Evolutionary conservation across 495 filamentous ascomycete genomes (phyloP).

Genomic region (Letharia lupina): DNA sequence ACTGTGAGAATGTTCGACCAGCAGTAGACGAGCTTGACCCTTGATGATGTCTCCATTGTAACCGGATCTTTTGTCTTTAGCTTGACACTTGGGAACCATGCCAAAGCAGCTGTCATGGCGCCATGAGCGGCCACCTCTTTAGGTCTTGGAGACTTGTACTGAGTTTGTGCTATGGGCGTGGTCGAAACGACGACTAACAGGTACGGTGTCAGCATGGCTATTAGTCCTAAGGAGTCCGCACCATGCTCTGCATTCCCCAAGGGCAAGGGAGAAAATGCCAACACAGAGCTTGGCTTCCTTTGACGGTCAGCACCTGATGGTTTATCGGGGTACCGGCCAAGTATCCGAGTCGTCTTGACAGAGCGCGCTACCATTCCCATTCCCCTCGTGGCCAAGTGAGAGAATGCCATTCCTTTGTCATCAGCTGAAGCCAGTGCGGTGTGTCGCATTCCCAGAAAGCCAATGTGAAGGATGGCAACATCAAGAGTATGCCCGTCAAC

Average conservation of each 20-base stretch:
- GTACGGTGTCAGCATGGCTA: slow-evolving; percentile 94
- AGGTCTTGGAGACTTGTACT: slow-evolving; percentile 82
- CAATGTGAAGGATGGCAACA: slow-evolving; percentile 72
- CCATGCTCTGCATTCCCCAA: slow-evolving; percentile 84
- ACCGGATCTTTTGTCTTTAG: slow-evolving; percentile 62
- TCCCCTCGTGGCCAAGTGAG: slow-evolving; percentile 86
- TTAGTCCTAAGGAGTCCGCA: slow-evolving; percentile 82
- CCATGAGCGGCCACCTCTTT: slow-evolving; percentile 85
- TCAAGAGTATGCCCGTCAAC: slow-evolving; percentile 76
- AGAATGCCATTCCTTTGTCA: slow-evolving; percentile 94
- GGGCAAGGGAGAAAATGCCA: slow-evolving; percentile 84
- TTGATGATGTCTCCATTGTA: slow-evolving; percentile 45
- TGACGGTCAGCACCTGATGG: slow-evolving; percentile 48
- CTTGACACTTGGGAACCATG: slow-evolving; percentile 95
- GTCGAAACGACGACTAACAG: slow-evolving; percentile 93
- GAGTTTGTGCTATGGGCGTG: slow-evolving; percentile 89
- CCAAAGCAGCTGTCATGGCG: slow-evolving; percentile 84
- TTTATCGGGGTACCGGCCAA: slow-evolving; percentile 78
- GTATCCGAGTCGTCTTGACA: slow-evolving; percentile 80
- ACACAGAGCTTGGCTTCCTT: slow-evolving; percentile 87
- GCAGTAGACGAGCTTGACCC: slow-evolving; percentile 89
- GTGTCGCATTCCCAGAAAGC: slow-evolving; percentile 90
- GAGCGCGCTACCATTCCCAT: slow-evolving; percentile 76
- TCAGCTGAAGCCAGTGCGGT: slow-evolving; percentile 98
- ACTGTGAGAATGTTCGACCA: slow-evolving; percentile 96